A percentile compares a stretch with the other conserved stretches of the same genome.
Conservation (phyloP, 2,329 filamentous ascomycete species). For the Phaeophleospora eucalypticola region DNA sequence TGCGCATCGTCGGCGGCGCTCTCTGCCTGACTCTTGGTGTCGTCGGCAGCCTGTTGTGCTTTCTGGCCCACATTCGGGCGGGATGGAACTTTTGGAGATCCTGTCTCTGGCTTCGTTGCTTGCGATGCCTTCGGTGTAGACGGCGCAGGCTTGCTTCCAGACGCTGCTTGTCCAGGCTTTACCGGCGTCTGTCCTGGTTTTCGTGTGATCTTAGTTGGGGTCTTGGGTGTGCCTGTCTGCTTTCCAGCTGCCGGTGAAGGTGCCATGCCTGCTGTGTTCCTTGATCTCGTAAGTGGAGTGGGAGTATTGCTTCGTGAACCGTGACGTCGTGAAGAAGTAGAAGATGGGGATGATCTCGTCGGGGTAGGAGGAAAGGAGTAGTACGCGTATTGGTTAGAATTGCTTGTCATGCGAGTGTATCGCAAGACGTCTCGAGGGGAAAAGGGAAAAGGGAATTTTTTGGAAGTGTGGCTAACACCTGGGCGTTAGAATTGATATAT, state of each 20-base stretch:
- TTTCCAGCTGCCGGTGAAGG: slow-evolving; percentile 50
- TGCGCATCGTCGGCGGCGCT: slow-evolving; percentile 33
- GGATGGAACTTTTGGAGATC: slow-evolving; percentile 33
- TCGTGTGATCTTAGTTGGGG: slow-evolving; percentile 49
- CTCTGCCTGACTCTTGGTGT: slow-evolving; percentile 25
- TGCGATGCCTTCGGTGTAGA: slow-evolving; percentile 28
- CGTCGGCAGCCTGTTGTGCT: slow-evolving; percentile 34
- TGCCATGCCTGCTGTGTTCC: slow-evolving; percentile 41
- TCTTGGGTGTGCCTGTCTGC: slow-evolving; percentile 43
- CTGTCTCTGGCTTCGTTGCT: slow-evolving; percentile 34
- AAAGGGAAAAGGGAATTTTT: slow-evolving; percentile 8
- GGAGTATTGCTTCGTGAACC: slow-evolving; percentile 26
- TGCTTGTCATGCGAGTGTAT: slow-evolving; percentile 45
- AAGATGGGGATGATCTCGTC: slow-evolving; percentile 39
- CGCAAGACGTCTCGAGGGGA: slow-evolving; percentile 16
- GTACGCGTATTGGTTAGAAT: slow-evolving; percentile 48
- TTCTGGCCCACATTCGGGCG: slow-evolving; percentile 34
- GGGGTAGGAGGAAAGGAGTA: slow-evolving; percentile 51
- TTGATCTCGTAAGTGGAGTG: slow-evolving; percentile 30
- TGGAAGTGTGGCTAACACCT: slow-evolving; percentile 19
- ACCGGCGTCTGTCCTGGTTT: slow-evolving; percentile 35
- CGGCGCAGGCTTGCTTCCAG: slow-evolving; percentile 23
- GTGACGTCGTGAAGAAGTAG: slow-evolving; percentile 22
- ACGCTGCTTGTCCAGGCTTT: slow-evolving; percentile 24
- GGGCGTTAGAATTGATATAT: slow-evolving; percentile 17